Conservation (phyloP, 2,329 filamentous ascomycete species). For the Colletotrichum sp. region DNA sequence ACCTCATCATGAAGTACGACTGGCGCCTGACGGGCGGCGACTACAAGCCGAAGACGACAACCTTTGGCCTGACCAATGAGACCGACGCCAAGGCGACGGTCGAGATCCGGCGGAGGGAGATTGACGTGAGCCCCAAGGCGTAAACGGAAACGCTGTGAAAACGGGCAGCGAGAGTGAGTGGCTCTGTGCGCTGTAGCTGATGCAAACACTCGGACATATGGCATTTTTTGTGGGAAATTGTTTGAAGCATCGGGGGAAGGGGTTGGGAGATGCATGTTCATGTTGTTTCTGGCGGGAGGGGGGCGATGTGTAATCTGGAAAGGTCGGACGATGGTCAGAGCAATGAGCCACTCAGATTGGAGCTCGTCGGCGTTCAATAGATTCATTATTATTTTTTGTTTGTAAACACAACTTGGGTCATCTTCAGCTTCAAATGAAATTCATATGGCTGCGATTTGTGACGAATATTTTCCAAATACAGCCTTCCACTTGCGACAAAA, state of each 20-base stretch:
- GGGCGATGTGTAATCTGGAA: background rate
- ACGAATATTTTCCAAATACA: background rate
- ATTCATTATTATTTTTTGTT: background rate
- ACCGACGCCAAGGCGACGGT: conserved; percentile 14
- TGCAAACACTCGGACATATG: background rate
- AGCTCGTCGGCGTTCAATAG: background rate
- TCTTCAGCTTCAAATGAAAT: fast-evolving
- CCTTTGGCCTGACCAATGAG: conserved; percentile 12
- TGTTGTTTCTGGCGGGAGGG: background rate
- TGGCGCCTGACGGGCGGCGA: conserved; percentile 7
- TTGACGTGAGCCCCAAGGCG: conserved; percentile 7
- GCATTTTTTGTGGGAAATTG: background rate
- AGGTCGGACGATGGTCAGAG: conserved; percentile 3
- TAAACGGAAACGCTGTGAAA: background rate
- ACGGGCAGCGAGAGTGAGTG: background rate
- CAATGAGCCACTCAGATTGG: conserved; percentile 15
- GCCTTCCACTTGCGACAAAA: background rate
- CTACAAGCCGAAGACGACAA: background rate
- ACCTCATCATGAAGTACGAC: conserved; percentile 37
- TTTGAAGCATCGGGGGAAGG: background rate
- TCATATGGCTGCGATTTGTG: background rate
- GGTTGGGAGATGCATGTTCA: background rate
- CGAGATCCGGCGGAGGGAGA: conserved; percentile 14
- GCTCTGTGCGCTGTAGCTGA: background rate
- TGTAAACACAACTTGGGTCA: background rate